Percentiles rank a stretch among this genome's conserved stretches.
phyloP scores from a whole-genome alignment of 495 filamentous ascomycete genomes.

The Trichoderma virens region DNA sequence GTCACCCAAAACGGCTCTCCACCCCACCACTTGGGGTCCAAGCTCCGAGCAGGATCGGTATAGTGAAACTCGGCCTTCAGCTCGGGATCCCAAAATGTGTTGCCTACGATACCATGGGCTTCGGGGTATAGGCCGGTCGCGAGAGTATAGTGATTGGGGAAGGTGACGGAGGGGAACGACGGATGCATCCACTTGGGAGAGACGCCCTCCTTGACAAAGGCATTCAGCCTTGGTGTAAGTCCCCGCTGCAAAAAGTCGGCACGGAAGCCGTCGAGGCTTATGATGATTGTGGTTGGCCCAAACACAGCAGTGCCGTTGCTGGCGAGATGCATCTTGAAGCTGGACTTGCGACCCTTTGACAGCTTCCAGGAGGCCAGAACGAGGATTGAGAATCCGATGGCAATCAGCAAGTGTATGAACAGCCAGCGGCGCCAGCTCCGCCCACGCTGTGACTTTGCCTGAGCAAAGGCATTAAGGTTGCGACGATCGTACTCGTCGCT shows the following conservation, averaged over 20 bases:
- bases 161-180: slow-evolving; percentile 92
- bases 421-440: slow-evolving; percentile 42
- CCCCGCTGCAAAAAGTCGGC: slow-evolving; percentile 84
- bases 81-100: slow-evolving; percentile 83
- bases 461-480: slow-evolving; percentile 33
- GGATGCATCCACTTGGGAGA: slow-evolving; percentile 88
- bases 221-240: slow-evolving; percentile 73
- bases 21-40: slow-evolving; percentile 85
- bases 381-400: slow-evolving; percentile 43
- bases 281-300: slow-evolving; percentile 82
- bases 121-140: slow-evolving; percentile 91
- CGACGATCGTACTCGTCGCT: slow-evolving; percentile 46
- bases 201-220: slow-evolving; percentile 73
- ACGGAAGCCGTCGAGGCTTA: slow-evolving; percentile 95
- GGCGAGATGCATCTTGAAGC: slow-evolving; percentile 23
- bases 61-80: slow-evolving; percentile 78
- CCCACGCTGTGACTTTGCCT: slow-evolving; percentile 34
- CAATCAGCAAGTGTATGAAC: slow-evolving; percentile 45
- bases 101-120: slow-evolving; percentile 86
- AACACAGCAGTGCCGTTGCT: slow-evolving; percentile 83
- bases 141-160: slow-evolving; percentile 95
- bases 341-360: slow-evolving; percentile 28
- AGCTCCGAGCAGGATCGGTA: slow-evolving; percentile 60
- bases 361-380: slow-evolving; percentile 43
- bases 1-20: slow-evolving; percentile 92